Conservation (phyloP, 352 stramenopile species). For the Phytophthora sojae region DNA sequence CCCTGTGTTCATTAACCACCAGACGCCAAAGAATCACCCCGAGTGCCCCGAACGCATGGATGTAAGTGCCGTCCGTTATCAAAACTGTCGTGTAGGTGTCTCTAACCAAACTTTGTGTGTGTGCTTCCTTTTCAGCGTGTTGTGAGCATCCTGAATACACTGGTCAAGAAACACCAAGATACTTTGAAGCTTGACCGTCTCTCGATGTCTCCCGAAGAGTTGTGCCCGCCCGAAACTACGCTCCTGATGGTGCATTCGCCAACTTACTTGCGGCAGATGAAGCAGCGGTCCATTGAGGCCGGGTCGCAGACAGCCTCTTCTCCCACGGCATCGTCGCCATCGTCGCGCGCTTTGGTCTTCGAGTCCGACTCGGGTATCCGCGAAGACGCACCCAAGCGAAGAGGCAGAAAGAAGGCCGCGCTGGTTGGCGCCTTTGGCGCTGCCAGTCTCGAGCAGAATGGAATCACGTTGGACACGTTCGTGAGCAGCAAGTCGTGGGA, state of each 20-base stretch:
- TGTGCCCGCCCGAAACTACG: slow-evolving; percentile 78
- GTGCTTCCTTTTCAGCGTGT: slow-evolving; percentile 52
- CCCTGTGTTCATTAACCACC: slow-evolving; percentile 84
- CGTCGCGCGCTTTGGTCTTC: slow-evolving; percentile 70
- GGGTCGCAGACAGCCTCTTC: slow-evolving; percentile 46
- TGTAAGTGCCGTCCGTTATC: slow-evolving; percentile 45
- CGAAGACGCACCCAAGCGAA: slow-evolving; percentile 46
- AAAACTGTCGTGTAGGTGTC: not conserved
- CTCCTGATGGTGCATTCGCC: slow-evolving; percentile 85
- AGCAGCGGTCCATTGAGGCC: slow-evolving; percentile 68
- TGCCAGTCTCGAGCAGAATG: slow-evolving; percentile 68
- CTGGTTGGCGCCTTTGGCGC: slow-evolving; percentile 79
- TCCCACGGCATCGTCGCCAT: slow-evolving; percentile 43
- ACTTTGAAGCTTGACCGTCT: slow-evolving; percentile 77
- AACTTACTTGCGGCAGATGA: slow-evolving; percentile 81
- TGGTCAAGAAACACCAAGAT: slow-evolving; percentile 74
- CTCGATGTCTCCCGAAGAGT: slow-evolving; percentile 68
- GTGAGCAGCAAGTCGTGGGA: slow-evolving; percentile 89
- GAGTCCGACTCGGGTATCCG: slow-evolving; percentile 78
- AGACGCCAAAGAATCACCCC: slow-evolving; percentile 84
- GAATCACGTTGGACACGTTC: slow-evolving; percentile 83
- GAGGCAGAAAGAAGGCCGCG: slow-evolving; percentile 42
- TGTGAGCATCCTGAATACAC: slow-evolving; percentile 65
- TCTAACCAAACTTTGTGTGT: slow-evolving; percentile 24
- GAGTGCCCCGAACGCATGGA: slow-evolving; percentile 86